phyloP scores from a whole-genome alignment of 805 yeast genomes.

The Yamadazyma takamatsuzukensis region DNA sequence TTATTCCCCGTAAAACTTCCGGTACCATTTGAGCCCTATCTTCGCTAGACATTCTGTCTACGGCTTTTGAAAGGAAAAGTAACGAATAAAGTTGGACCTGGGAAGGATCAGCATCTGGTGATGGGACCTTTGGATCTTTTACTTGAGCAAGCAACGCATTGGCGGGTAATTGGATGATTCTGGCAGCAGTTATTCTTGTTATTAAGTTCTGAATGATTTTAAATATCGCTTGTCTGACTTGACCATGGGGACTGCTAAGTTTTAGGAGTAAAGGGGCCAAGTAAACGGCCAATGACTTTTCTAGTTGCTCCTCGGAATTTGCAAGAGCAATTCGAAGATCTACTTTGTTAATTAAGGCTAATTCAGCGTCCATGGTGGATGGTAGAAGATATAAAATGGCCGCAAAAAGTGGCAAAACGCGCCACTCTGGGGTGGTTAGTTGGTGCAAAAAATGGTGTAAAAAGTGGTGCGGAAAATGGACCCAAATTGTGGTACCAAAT shows the following conservation, averaged over 20 bases:
- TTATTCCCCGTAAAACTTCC: conserved; percentile 43
- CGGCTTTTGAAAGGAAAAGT: conserved; percentile 63
- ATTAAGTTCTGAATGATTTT: conserved; percentile 64
- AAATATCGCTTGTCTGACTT: conserved; percentile 65
- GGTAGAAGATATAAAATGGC: background rate
- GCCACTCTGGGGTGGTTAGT: background rate
- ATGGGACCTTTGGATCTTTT: conserved; percentile 47
- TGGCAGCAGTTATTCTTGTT: conserved; percentile 59
- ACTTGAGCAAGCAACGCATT: conserved; percentile 62
- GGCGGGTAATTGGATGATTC: conserved; percentile 58
- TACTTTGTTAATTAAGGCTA: conserved; percentile 65
- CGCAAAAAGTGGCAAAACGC: conserved; percentile 7
- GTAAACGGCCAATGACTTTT: conserved; percentile 55
- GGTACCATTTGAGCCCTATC: conserved; percentile 46
- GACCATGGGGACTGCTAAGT: conserved; percentile 62
- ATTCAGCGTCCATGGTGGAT: conserved; percentile 42
- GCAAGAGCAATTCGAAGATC: conserved; percentile 82
- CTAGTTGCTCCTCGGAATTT: conserved; percentile 59
- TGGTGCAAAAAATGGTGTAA: no score
- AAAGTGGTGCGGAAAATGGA: background rate
- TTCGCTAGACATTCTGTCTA: conserved; percentile 46
- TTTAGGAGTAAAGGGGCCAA: conserved; percentile 78
- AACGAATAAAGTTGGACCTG: conserved; percentile 60
- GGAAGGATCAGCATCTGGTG: conserved; percentile 36
- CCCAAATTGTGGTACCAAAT: background rate